phyloP scores from a whole-genome alignment of 176 grass and related monocot species.

The Triticum dicoccoides region DNA sequence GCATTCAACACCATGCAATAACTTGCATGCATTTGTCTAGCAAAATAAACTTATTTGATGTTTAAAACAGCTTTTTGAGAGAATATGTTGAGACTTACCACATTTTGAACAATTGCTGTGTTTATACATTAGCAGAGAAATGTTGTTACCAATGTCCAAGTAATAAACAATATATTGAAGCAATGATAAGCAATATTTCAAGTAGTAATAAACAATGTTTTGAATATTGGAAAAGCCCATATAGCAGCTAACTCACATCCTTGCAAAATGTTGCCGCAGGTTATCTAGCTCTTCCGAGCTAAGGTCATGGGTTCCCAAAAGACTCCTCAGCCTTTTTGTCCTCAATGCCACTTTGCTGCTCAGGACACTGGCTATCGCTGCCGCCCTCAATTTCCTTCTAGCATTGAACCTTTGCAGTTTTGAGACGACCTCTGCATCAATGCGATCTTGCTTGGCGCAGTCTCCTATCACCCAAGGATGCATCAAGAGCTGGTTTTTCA shows the following conservation, averaged over 20 bases:
- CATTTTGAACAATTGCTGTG: neutral
- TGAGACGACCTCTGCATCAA: constrained; percentile 63
- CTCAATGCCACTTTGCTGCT: constrained; percentile 60
- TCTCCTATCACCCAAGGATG: constrained; percentile 79
- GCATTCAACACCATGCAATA: neutral
- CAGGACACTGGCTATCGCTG: constrained; percentile 63
- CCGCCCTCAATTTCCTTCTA: constrained; percentile 60
- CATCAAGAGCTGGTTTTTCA: constrained; percentile 45
- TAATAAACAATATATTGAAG: neutral
- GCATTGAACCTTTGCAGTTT: constrained; percentile 77
- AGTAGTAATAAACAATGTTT: neutral
- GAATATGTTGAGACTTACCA: neutral
- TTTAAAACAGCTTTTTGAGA: neutral
- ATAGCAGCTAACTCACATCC: constrained; percentile 44
- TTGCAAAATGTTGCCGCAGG: constrained; percentile 44
- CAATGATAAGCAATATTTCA: no score
- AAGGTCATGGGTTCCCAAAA: constrained; percentile 67
- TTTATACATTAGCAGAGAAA: neutral
- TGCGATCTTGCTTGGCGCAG: constrained; percentile 60
- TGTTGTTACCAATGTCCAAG: neutral
- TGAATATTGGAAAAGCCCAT: neutral
- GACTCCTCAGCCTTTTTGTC: constrained; percentile 59
- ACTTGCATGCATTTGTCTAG: neutral
- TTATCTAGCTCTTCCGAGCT: constrained; percentile 60
- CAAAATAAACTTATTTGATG: neutral